Evolutionary conservation across 306 rosid genomes (phyloP), one percentile per base, ranked within the genome.

Genomic region (Quercus parvula): DNA sequence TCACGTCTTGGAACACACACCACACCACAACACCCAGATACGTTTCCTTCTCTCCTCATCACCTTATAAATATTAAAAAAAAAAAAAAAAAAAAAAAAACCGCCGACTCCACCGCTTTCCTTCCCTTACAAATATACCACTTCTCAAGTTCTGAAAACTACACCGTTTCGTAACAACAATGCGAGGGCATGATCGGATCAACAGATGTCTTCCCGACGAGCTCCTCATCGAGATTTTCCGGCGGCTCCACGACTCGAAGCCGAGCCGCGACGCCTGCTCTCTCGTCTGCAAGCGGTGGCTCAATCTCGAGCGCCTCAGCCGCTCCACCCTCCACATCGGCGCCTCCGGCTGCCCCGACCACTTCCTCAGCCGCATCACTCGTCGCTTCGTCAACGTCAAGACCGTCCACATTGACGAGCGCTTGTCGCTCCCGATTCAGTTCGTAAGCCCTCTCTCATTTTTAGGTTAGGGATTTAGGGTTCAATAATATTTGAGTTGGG

Each of bases 211-310:
- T 4, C 98, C 97, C 19, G 98, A 95, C 76, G 98, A 95, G 86
- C 54, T 95, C 59, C 82, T 95, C 83, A 73, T 87, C 30, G 99
- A 93, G 90, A 87, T 95, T 77, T 82, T 95, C 86, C 88, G 91
- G 20, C 85, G 83, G 46, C 46, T 41, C 0, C 82, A 88, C 4
- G 89, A 87, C 17, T 91, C 96, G 17, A 93, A 93, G 82, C 80
- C 86, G 18, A 83, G 85, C 85, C 93, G 88, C 82, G 97, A 91
- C 74, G 83, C 99, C 14, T 89, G 93, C 79, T 95, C 99, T 9
- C 94, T 95, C 73, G 97, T 93, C 79, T 95, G 98, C 88, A 72
- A 64, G 79, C 98, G 97, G 0, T 95, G 99, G 99, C 94, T 87
- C 77, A 79, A 85, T 19, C 96, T 95, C 24, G 97, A 95, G 72